Evolutionary conservation across 352 stramenopile genomes (phyloP), one percentile per base, ranked within the genome.

Genomic region (Phytophthora syringae): DNA sequence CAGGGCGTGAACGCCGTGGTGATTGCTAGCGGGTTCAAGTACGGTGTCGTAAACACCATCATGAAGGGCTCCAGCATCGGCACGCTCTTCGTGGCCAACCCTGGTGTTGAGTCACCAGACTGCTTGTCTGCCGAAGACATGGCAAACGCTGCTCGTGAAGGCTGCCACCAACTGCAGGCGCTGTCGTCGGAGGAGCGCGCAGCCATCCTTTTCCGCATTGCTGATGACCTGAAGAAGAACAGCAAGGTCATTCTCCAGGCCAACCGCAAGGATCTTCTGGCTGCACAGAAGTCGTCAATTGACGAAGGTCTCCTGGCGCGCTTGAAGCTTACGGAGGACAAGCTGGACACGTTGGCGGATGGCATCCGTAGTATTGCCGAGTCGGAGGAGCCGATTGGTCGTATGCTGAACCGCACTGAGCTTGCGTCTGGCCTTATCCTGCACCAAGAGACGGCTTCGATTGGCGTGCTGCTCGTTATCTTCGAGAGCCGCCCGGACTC

Each of bases 401-500:
- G 78, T 55, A 89, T 91, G 73, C 57, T 92, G 30, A 92, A 83
- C 50, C 79, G 77, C 49, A 97, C 78, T 10, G 97, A 99, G 76
- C 56, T 99, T 5, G 87, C 92, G 1, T 90, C 90, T 36, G 95
- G 96, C 18, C 77, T 99, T n/a, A 73, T 96, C 16, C 79, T 99
- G 34, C 92, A 96, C 48, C 91, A 98, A 60, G 94, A 98, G 54
- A 99, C 96, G 5, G 88, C 95, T 0, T 92, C 97, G 15, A 99
- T 99, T 68, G 97, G 98, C 25, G 97, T 99, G 27, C 70, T 99
- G 9, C 94, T 99, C 56, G 96, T 99, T 44, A 98, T 99, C 63
- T 99, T 99, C 64, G 98, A 99, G 77, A 98, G 91, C 56, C 82
- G 98, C 15, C 98, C 98, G 12, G 97, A 99, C 74, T 98, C 89